Evolutionary conservation across 1,284 basidiomycete species (phyloP), one percentile per base, ranked within the genome.

Genomic region (Trichosporon sp.): DNA sequence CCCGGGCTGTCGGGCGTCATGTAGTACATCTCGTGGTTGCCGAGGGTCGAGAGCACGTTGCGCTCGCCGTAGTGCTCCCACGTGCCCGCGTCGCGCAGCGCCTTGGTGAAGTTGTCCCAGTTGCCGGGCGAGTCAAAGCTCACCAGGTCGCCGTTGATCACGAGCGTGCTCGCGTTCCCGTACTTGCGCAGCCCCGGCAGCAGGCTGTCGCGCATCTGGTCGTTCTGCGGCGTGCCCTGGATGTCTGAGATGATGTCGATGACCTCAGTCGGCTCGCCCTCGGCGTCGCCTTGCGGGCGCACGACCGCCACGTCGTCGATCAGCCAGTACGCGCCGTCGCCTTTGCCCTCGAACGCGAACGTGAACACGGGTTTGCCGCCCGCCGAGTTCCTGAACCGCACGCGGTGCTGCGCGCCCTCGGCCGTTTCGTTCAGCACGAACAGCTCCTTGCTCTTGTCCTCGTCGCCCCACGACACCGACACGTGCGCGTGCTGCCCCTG

Each of bases 191-290:
- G 21, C 0, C 66, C 66, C 4, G 60, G 66, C 1, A 67, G 66
- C 3, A 67, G 38, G 8, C 29, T 35, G 32, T 63, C 23, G 31
- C 42, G 18, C 66, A 67, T 67, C 60, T 38, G 38, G 13, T 21
- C 31, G 9, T 62, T 66, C 29, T 58, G 56, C 18, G 18, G 18
- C 21, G 25, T 12, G 29, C 66, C 66, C 31, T 67, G 66, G 44
- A 67, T 63, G 62, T 67, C 66, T 15, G 42, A 51, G 31, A 67
- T 63, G n/a, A 67, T 67, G 60, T 67, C 60, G 42, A 67, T 63
- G 13, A 44, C 31, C 25, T 67, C 66, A 18, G 44, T 15, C 21
- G 66, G 66, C 9, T 35, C 60, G 21, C 32, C 62, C 6, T 29
- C 15, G 1, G 38, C 9, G n/a, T 29, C 18, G 12, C 21, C 4